These are phyloP conservation scores for Psilocybe cubensis DNA, from an alignment of 768 basidiomycete genomes.

Conservation along the genomic window DNA sequence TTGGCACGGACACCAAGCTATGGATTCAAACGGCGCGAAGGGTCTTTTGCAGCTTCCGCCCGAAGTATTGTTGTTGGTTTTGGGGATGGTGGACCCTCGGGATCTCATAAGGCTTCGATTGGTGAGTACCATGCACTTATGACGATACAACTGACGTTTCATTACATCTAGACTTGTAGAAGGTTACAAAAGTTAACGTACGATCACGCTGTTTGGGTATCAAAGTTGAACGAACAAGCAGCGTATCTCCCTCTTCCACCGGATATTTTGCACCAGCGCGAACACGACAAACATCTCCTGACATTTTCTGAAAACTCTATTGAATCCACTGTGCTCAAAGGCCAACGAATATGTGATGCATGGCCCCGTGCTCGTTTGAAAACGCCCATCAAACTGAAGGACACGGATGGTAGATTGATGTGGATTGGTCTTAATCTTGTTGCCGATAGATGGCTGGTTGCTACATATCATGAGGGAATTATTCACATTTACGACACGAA, in stretches of 20 bases:
- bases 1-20: too few relatives aligned
- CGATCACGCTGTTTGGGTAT: slow-evolving; percentile 23
- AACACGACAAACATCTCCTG: slow-evolving; percentile 10
- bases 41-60: slow-evolving; percentile 10
- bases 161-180: slow-evolving; percentile 23
- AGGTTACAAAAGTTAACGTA: slow-evolving; percentile 13
- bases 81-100: slow-evolving; percentile 8
- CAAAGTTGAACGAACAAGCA: slow-evolving; percentile 14
- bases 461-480: slow-evolving; percentile 43
- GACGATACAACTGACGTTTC: neutral
- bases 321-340: slow-evolving; percentile 14
- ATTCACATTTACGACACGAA: slow-evolving; percentile 44
- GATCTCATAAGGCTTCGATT: slow-evolving; percentile 20
- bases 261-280: slow-evolving; percentile 3
- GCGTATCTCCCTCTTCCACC: slow-evolving; percentile 18
- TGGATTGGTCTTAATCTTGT: slow-evolving; percentile 44
- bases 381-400: slow-evolving; percentile 13
- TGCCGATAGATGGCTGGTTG: slow-evolving; percentile 51
- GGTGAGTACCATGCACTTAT: slow-evolving; percentile 4
- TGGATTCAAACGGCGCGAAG: neutral
- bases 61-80: slow-evolving; percentile 17
- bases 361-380: slow-evolving; percentile 18
- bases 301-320: slow-evolving; percentile 8
- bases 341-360: slow-evolving; percentile 5
- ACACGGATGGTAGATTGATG: slow-evolving; percentile 1